Conservation (phyloP, 2,329 filamentous ascomycete species). For the Mycocentrospora acerina region DNA sequence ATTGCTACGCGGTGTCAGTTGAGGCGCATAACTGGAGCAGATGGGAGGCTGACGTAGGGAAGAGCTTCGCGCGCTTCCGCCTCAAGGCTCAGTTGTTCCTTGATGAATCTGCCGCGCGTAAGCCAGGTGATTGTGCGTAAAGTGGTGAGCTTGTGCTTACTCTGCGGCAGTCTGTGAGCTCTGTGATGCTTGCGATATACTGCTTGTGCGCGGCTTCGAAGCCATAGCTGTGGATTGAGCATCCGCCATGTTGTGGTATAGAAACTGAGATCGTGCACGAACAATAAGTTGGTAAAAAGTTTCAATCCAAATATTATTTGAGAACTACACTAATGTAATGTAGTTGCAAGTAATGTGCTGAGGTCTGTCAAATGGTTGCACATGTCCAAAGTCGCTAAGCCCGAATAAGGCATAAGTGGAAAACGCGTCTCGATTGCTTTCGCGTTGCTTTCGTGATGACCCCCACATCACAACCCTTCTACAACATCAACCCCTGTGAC, state of each 20-base stretch:
- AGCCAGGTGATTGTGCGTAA: not conserved
- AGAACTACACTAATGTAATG: too few relatives aligned
- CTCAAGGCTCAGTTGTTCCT: slow-evolving; percentile 85
- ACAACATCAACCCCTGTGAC: slow-evolving; percentile 6
- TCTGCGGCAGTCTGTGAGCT: slow-evolving; percentile 58
- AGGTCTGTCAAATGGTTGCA: too few relatives aligned
- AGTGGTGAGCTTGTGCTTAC: slow-evolving; percentile 19
- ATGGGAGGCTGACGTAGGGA: slow-evolving; percentile 69
- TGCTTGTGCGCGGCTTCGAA: slow-evolving; percentile 38
- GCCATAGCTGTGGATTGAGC: slow-evolving; percentile 22
- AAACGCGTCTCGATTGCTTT: not conserved
- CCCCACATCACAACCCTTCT: slow-evolving; percentile 8
- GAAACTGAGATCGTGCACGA: not conserved
- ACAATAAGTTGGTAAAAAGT: too few relatives aligned
- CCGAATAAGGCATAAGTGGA: too few relatives aligned
- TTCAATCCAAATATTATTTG: too few relatives aligned
- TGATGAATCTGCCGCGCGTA: slow-evolving; percentile 68
- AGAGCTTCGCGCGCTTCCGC: slow-evolving; percentile 92
- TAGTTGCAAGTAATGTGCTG: too few relatives aligned
- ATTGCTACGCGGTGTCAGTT: slow-evolving; percentile 62
- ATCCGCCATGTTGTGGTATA: slow-evolving; percentile 26
- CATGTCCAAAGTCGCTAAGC: too few relatives aligned
- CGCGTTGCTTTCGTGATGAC: slow-evolving; percentile 6
- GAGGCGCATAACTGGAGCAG: not conserved
- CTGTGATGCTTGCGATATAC: slow-evolving; percentile 50